Conservation (phyloP, 1,284 basidiomycete species). For the Irpex rosettiformis region DNA sequence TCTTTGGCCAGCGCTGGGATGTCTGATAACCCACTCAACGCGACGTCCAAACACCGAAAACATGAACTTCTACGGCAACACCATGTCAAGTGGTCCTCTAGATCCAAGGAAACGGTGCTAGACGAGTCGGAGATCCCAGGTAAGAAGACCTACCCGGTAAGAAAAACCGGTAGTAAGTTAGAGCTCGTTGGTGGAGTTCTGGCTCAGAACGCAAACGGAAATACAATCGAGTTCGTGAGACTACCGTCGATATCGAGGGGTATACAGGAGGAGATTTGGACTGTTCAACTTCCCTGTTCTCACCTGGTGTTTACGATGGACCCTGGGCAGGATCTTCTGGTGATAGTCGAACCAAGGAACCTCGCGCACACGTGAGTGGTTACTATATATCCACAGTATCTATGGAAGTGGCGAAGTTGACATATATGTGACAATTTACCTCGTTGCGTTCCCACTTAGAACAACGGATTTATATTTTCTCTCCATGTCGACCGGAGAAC, state of each 20-base stretch:
- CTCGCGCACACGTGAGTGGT: constrained; percentile 4
- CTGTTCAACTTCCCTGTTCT: constrained; percentile 6
- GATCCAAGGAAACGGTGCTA: background rate
- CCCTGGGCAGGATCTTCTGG: constrained; percentile 14
- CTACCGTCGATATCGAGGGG: constrained; percentile 9
- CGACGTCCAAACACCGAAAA: constrained; percentile 28
- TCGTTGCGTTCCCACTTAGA: too few relatives aligned
- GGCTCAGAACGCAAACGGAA: constrained; percentile 8
- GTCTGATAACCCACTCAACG: constrained; percentile 32
- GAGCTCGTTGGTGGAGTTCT: constrained; percentile 17
- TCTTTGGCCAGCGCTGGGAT: constrained; percentile 43
- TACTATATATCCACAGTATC: too few relatives aligned
- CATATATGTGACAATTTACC: too few relatives aligned
- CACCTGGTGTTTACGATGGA: constrained; percentile 16
- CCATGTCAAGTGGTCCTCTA: constrained; percentile 37
- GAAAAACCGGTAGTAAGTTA: constrained; percentile 17
- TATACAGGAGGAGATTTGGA: constrained; percentile 9
- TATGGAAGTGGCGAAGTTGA: too few relatives aligned
- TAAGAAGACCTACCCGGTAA: background rate
- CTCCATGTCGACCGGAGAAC: constrained; percentile 6
- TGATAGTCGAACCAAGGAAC: constrained; percentile 8
- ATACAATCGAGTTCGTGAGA: constrained; percentile 10
- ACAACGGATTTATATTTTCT: background rate
- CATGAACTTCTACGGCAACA: constrained; percentile 37
- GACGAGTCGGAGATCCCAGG: background rate